Conservation (phyloP, 208 protist genomes). For the Novymonas esmeraldas region DNA sequence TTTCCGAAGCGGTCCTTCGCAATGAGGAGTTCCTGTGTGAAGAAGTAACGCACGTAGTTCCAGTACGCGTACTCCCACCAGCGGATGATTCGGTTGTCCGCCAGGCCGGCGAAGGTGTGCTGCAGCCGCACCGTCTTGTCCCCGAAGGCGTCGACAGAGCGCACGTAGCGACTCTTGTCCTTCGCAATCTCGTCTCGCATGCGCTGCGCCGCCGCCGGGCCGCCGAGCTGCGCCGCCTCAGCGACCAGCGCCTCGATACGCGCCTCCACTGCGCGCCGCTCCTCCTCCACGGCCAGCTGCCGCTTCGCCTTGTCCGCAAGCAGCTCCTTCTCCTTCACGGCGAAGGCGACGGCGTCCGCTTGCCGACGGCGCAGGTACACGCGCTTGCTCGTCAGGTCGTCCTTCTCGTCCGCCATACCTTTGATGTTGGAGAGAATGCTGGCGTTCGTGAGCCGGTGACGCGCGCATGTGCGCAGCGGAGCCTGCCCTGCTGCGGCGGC, state of each 20-base stretch:
- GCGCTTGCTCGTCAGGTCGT: slow-evolving; percentile 77
- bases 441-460: slow-evolving; percentile 71
- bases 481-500: background rate
- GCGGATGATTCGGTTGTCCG: slow-evolving; percentile 85
- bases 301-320: slow-evolving; percentile 70
- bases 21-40: slow-evolving; percentile 89
- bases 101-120: slow-evolving; percentile 85
- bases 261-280: slow-evolving; percentile 43
- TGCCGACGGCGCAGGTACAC: slow-evolving; percentile 74
- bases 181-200: slow-evolving; percentile 52
- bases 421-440: slow-evolving; percentile 74
- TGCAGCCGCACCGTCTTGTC: slow-evolving; percentile 82
- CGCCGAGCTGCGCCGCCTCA: slow-evolving; percentile 56
- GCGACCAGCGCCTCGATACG: slow-evolving; percentile 53
- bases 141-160: slow-evolving; percentile 86
- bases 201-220: slow-evolving; percentile 51
- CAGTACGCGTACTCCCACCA: slow-evolving; percentile 89
- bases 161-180: slow-evolving; percentile 63
- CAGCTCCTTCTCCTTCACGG: slow-evolving; percentile 79
- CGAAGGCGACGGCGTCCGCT: slow-evolving; percentile 75
- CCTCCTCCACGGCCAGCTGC: slow-evolving; percentile 64
- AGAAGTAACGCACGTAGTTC: slow-evolving; percentile 90
- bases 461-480: slow-evolving; percentile 8
- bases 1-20: slow-evolving; percentile 92
- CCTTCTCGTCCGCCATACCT: slow-evolving; percentile 60